A percentile compares a stretch with the other conserved stretches of the same genome.
These are phyloP conservation scores for Tetracladium setigerum DNA, from an alignment of 495 filamentous ascomycete species.

Conservation along the genomic window DNA sequence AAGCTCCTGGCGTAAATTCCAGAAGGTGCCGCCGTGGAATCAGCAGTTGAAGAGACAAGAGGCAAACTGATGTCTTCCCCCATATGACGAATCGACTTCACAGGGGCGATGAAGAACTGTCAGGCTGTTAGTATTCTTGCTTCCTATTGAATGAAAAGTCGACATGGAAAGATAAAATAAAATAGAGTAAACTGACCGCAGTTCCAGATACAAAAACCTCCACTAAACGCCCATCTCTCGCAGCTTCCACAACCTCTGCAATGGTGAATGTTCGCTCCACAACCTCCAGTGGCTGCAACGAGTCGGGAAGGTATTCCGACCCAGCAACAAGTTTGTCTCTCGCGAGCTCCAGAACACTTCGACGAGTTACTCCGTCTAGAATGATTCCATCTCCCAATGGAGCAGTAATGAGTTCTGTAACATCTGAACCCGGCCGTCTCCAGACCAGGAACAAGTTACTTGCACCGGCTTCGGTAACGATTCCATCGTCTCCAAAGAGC, in stretches of 20 bases:
- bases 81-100: too few relatives aligned
- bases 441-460: conserved; percentile 83
- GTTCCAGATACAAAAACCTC: conserved; percentile 78
- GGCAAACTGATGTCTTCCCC: too few relatives aligned
- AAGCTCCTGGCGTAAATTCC: too few relatives aligned
- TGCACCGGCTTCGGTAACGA: conserved; percentile 83
- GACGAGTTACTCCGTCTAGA: conserved; percentile 70
- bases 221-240: conserved; percentile 62
- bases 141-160: conserved; percentile 26
- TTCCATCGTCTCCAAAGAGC: conserved; percentile 66
- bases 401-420: conserved; percentile 70
- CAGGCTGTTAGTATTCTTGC: not conserved
- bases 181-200: conserved; percentile 60
- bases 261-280: conserved; percentile 74
- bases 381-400: conserved; percentile 71
- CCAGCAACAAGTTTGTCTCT: conserved; percentile 38
- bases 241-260: conserved; percentile 63
- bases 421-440: conserved; percentile 60
- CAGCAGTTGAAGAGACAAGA: too few relatives aligned
- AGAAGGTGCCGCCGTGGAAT: too few relatives aligned
- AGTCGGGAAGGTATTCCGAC: not conserved
- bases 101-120: not conserved
- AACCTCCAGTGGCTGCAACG: conserved; percentile 52
- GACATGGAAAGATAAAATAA: not conserved
- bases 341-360: conserved; percentile 66